Conservation (phyloP, 371 early-diverging fungal species). For the Smittium culicis region DNA sequence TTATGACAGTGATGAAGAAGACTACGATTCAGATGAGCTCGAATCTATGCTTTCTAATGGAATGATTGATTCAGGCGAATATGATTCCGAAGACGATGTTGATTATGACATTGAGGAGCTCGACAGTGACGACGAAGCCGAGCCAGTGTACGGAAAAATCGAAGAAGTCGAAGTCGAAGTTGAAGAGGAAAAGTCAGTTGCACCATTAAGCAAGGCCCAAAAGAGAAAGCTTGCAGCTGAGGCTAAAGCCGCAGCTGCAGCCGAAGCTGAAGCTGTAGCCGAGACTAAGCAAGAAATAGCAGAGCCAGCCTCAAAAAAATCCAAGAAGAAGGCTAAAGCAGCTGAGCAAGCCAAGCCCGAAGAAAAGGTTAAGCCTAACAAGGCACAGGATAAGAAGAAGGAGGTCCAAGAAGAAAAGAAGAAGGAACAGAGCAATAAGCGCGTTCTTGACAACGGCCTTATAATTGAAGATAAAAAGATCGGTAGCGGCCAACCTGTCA, state of each 20-base stretch:
- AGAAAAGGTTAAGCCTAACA: conserved; percentile 31
- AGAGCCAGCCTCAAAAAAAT: conserved; percentile 28
- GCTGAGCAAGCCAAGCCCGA: conserved; percentile 34
- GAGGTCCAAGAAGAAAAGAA: conserved; percentile 14
- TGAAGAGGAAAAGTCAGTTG: conserved; percentile 22
- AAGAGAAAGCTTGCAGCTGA: conserved; percentile 30
- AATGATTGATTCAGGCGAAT: conserved; percentile 33
- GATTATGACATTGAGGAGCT: conserved; percentile 20
- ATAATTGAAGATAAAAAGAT: conserved; percentile 63
- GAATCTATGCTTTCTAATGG: conserved; percentile 33
- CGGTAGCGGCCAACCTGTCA: conserved; percentile 62
- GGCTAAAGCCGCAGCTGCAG: conserved; percentile 7
- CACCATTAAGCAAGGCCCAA: conserved; percentile 36
- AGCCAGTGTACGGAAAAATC: conserved; percentile 22
- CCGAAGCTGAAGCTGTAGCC: conserved; percentile 13
- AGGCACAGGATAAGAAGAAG: conserved; percentile 24
- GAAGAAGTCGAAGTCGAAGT: conserved; percentile 19
- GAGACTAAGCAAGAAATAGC: conserved; percentile 31
- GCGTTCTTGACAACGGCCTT: conserved; percentile 55
- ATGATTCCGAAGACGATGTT: conserved; percentile 20
- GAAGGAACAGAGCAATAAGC: conserved; percentile 21
- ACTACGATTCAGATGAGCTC: conserved; percentile 27
- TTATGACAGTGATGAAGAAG: conserved; percentile 33
- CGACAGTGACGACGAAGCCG: conserved; percentile 29
- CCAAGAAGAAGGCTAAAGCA: conserved; percentile 20